Evolutionary conservation across 768 basidiomycete species (phyloP).

Genomic region (Rhizopogon vulgaris): DNA sequence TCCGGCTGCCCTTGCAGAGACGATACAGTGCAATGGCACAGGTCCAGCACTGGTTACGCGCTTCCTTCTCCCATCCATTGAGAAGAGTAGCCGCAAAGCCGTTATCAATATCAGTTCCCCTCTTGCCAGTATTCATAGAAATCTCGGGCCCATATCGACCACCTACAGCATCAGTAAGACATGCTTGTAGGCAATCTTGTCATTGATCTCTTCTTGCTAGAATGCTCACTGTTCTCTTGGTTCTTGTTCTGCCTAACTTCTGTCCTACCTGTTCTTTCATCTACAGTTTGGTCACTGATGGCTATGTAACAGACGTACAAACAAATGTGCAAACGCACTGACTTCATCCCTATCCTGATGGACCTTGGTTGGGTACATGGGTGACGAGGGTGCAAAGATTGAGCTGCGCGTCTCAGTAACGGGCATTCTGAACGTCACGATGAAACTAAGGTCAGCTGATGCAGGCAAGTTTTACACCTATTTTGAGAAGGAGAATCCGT

Average conservation of each 20-base stretch:
- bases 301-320: constrained; percentile 3
- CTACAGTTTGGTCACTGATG: background rate
- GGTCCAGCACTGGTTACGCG: constrained; percentile 30
- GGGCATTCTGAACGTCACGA: constrained; percentile 12
- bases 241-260: background rate
- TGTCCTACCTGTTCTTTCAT: background rate
- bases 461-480: constrained; percentile 9
- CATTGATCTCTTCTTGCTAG: constrained; percentile 9
- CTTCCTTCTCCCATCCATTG: constrained; percentile 28
- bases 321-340: constrained; percentile 9
- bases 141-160: constrained; percentile 1
- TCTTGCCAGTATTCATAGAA: constrained; percentile 24
- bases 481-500: constrained; percentile 3
- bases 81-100: constrained; percentile 25
- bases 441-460: background rate
- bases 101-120: constrained; percentile 31
- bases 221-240: background rate
- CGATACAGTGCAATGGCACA: constrained; percentile 25
- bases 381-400: constrained; percentile 24
- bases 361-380: constrained; percentile 84
- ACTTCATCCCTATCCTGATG: constrained; percentile 60
- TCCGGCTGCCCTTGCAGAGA: constrained; percentile 8
- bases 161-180: constrained; percentile 12
- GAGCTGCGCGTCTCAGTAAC: constrained; percentile 25
- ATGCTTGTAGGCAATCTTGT: constrained; percentile 11